Base-by-base conservation (phyloP, 1,139 yeast genomes). In the Schwanniomyces etchellsii region DNA sequence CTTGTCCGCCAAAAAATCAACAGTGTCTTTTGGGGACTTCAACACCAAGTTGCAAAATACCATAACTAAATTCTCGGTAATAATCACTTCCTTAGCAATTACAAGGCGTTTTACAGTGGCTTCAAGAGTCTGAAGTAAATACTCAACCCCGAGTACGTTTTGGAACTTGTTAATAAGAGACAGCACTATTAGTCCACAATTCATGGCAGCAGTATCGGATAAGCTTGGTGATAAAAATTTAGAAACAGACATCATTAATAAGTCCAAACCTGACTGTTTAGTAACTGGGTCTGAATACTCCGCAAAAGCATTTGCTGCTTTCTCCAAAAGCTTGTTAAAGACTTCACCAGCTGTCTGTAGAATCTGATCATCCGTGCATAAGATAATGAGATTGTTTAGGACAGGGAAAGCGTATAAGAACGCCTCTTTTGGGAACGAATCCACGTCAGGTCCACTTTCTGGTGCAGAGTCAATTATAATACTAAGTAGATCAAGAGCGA, bases 291-390 rank as follows among this genome's bases (percentile, higher is more conserved):
- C 63, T 9, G 39, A 46, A 38, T 67, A 73, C 2, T 54, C 48
- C 7, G 14, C 7, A 32, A 82, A 66, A 20, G 63, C 61, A 2
- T 57, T 47, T 0, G 77, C 52, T 1, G 75, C 69, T 29, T 70
- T 74, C 35, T 68, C 70, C 15, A 86, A 61, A 29, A 88, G 55
- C 17, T 71, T 74, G 35, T 79, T 76, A 43, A 84, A 75, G 1
- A 81, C 79, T 38, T 83, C 89, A 0, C 93, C 83, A 1, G 89
- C 81, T 11, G 78, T 65, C 51, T 88, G 95, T 24, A 88, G 57
- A 4, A 86, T 68, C 47, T 83, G 91, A 42, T 83, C 85, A 51
- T 89, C 96, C n/a, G 58, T 61, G 1, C 91, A 69, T 2, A 50
- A 48, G 27, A 74, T 45, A 7, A 85, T 57, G 17, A 85, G 58